Evolutionary conservation across 2,329 filamentous ascomycete genomes (phyloP), one percentile per base, ranked within the genome.

Genomic region (Nemania serpens): DNA sequence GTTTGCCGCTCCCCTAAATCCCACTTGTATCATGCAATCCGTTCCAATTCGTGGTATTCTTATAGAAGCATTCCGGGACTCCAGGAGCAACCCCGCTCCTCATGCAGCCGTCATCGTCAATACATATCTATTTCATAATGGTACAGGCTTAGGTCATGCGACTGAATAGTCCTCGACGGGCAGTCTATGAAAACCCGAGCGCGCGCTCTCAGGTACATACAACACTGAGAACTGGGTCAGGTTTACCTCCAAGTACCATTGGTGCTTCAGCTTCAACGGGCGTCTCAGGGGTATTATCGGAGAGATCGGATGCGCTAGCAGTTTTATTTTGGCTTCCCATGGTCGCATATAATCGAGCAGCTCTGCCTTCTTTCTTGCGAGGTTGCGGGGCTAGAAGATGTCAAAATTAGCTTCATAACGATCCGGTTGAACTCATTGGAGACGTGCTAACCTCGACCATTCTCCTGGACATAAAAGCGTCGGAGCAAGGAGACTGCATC

Each of bases 381-480:
- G 73, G 73, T 54, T 74, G 72, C 13, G 73, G 73, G 10, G 73
- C 73, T 75, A 39, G 25, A 22, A n/a, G 5, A 42, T 9, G 18
- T 12, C 10, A 52, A 53, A 2, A 42, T 67, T 70, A 64, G 69
- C 61, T 42, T 45, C 4, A 46, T 25, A 41, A 18, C 6, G 20
- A 49, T 46, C 45, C 17, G 29, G 18, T 29, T 45, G n/a, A 11
- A 48, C n/a, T 43, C 39, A 29, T n/a, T 33, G 6, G 45, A 53
- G 2, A 45, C 45, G 37, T 29, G 71, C 80, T 69, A 78, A 91
- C 91, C 91, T 82, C 95, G 91, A 66, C 91, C 92, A 76, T 99
- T 99, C 77, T 99, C 93, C 77, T 99, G 95, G 34, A 99, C 91
- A 75, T 99, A 99, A 76, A 99, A 99, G 61, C 94, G 88, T 65